phyloP scores from a whole-genome alignment of 2,329 filamentous ascomycete species.

The Penicillium hesseltinei region DNA sequence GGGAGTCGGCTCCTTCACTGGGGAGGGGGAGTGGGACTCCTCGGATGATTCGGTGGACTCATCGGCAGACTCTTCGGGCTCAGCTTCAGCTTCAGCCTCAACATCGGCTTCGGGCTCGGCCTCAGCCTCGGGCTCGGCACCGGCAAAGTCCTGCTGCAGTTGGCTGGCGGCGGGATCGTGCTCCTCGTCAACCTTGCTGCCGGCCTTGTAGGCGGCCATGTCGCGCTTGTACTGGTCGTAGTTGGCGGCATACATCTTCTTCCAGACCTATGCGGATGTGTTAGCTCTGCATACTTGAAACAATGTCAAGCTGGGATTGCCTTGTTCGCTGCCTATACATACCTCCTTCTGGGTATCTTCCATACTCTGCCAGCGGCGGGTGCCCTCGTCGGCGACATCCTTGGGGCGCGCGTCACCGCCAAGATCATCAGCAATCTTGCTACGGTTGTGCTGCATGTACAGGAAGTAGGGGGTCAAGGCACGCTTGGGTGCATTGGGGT shows the following conservation, averaged over 20 bases:
- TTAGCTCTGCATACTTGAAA: conserved; percentile 7
- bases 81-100: conserved; percentile 15
- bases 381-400: conserved; percentile 83
- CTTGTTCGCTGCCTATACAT: conserved; percentile 23
- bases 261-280: conserved; percentile 48
- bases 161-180: conserved; percentile 42
- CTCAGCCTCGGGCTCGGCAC: conserved; percentile 32
- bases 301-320: too few relatives aligned
- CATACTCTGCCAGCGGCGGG: conserved; percentile 81
- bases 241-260: conserved; percentile 57
- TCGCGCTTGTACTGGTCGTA: conserved; percentile 57
- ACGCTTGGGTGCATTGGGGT: conserved; percentile 92
- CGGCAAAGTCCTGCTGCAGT: conserved; percentile 44
- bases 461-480: conserved; percentile 93
- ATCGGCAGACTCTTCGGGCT: conserved; percentile 19
- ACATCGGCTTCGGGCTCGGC: conserved; percentile 20
- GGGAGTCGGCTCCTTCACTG: conserved; percentile 45
- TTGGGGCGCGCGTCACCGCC: conserved; percentile 75
- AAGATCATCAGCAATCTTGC: conserved; percentile 76
- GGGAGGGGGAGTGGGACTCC: conserved; percentile 35
- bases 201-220: conserved; percentile 57
- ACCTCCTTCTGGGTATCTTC: conserved; percentile 68
- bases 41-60: conserved; percentile 31
- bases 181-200: conserved; percentile 45
- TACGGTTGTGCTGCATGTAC: conserved; percentile 84